Base-by-base conservation (phyloP, 495 filamentous ascomycete species). In the Daldinia loculata region DNA sequence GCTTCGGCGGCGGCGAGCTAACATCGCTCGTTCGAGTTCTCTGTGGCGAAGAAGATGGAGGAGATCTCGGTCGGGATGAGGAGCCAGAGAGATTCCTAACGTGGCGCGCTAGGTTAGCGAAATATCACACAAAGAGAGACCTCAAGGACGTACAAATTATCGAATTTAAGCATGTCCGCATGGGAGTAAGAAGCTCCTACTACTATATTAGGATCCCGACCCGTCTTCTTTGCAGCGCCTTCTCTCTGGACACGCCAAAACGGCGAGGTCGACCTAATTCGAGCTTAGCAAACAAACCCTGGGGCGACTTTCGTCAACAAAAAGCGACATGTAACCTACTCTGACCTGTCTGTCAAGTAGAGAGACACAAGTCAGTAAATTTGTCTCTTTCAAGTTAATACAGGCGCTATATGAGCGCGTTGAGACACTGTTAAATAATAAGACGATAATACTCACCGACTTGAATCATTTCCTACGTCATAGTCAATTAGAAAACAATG, bases 111-210 rank as follows among this genome's bases (percentile, higher is more conserved):
- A 81, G 64, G 36, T 63, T 48, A 76, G 43, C 41, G 56, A 73
- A 32, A 48, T 66, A 17, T 22, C 6, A 51, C 30, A 57, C 39
- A 38, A 65, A 69, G 56, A 71, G 62, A 22, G 61, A 61, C 2
- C 38, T 6, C 6, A 15, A 4, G 34, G 3, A 59, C 67, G 48
- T 83, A 93, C 90, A 93, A 68, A 26, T 87, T 86, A 77, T 94
- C 94, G 67, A 92, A 91, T 80, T 95, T 95, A 65, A 97, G 84
- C 73, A 97, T 93, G 81, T 97, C 94, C 34, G 94, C 92, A 81
- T 99, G 96, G 39, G 95, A 98, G 79, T 99, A 99, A 51, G 94
- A 90, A 59, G 95, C 95, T 61, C 95, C 95, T 48, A 98, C 90
- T n/a, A 99, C 92, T 38, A 93, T 87, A 64, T 86, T 90, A 27